Evolutionary conservation across 2,329 filamentous ascomycete genomes (phyloP).

Genomic region (Beauveria australis): DNA sequence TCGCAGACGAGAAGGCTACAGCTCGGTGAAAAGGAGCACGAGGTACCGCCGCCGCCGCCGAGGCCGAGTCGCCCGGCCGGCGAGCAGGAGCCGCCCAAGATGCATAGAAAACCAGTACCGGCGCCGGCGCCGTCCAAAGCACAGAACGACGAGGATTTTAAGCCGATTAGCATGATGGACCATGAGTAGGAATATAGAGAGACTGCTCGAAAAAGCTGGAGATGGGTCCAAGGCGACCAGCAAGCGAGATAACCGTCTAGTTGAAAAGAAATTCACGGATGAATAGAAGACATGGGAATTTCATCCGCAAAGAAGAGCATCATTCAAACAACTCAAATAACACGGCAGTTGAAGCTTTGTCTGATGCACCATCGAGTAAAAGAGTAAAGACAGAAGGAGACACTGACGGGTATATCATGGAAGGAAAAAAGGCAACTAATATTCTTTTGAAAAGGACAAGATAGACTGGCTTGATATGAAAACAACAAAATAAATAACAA

Average conservation of each 20-base stretch:
- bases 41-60: background rate
- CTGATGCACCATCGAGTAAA: background rate
- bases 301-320: too few relatives aligned
- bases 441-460: background rate
- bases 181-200: background rate
- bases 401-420: background rate
- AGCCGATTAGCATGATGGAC: background rate
- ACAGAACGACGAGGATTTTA: background rate
- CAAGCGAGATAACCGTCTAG: too few relatives aligned
- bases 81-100: background rate
- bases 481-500: conserved; percentile 9
- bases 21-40: background rate
- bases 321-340: too few relatives aligned
- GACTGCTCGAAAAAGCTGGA: background rate
- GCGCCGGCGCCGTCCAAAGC: background rate
- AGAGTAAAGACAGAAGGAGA: background rate
- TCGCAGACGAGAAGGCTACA: background rate
- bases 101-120: conserved; percentile 4
- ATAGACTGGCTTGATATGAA: background rate
- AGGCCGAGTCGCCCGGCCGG: background rate
- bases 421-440: background rate
- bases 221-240: background rate
- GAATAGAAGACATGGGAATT: too few relatives aligned
- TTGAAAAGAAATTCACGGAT: too few relatives aligned
- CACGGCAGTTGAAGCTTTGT: too few relatives aligned